Evolutionary conservation across 768 basidiomycete species (phyloP).

Genomic region (Suillus lakei): DNA sequence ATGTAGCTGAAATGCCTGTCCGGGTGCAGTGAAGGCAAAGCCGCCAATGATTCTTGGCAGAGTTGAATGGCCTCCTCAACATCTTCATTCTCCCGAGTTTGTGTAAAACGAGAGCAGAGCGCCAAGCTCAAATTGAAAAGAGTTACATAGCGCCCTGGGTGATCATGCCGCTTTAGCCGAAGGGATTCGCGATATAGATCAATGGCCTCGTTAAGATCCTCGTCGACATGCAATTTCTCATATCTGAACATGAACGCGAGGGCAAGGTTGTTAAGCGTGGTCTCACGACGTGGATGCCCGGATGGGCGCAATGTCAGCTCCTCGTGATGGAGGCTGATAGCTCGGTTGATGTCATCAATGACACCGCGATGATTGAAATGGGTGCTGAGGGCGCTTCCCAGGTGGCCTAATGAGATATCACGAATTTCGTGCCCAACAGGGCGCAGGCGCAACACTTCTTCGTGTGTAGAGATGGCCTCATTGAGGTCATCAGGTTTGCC

Average conservation of each 20-base stretch:
- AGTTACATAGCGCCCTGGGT: slow-evolving; percentile 2
- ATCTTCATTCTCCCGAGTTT: slow-evolving; percentile 13
- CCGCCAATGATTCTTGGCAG: slow-evolving; percentile 9
- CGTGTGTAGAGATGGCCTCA: not conserved
- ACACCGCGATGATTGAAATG: slow-evolving; percentile 19
- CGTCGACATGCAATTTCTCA: slow-evolving; percentile 6
- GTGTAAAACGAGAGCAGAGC: slow-evolving; percentile 19
- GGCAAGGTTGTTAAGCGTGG: slow-evolving; percentile 18
- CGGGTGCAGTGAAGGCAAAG: not conserved
- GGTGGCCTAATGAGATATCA: slow-evolving; percentile 19
- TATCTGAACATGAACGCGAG: slow-evolving; percentile 14
- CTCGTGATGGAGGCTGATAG: slow-evolving; percentile 1
- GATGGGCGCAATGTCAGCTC: slow-evolving; percentile 11
- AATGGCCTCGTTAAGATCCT: slow-evolving; percentile 26
- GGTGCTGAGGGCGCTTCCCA: slow-evolving; percentile 18
- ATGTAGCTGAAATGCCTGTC: not conserved
- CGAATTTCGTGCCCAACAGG: not conserved
- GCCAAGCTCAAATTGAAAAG: slow-evolving; percentile 19
- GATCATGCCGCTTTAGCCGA: slow-evolving; percentile 13
- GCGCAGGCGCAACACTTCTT: not conserved
- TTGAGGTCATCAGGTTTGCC: not conserved
- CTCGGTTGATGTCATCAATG: slow-evolving; percentile 19
- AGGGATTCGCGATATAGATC: slow-evolving; percentile 16
- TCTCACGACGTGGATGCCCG: slow-evolving; percentile 10
- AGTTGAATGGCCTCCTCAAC: slow-evolving; percentile 25